Conservation (phyloP, 352 stramenopile genomes). For the Hyaloperonospora arabidopsidis region DNA sequence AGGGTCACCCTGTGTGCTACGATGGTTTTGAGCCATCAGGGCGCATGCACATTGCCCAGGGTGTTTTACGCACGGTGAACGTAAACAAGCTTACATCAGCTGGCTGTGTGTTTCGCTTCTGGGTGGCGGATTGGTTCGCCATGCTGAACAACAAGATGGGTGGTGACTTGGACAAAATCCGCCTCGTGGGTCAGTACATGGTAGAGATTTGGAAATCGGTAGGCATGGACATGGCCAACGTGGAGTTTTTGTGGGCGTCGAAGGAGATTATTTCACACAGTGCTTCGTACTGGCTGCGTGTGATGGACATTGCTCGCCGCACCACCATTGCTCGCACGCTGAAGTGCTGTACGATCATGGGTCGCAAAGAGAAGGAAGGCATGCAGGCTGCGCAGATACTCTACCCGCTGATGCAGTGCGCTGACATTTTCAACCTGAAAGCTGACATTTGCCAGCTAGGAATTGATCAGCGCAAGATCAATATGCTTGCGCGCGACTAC, state of each 20-base stretch:
- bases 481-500: slow-evolving; percentile 35
- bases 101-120: slow-evolving; percentile 97
- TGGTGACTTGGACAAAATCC: slow-evolving; percentile 96
- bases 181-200: slow-evolving; percentile 93
- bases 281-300: slow-evolving; percentile 88
- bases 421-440: slow-evolving; percentile 99
- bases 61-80: slow-evolving; percentile 95
- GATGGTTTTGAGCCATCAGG: slow-evolving; percentile 98
- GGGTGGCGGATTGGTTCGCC: slow-evolving; percentile 99
- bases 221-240: slow-evolving; percentile 98
- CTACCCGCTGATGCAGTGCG: slow-evolving; percentile 98
- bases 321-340: slow-evolving; percentile 91
- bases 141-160: slow-evolving; percentile 99
- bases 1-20: slow-evolving; percentile 89
- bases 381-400: slow-evolving; percentile 94
- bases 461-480: slow-evolving; percentile 98
- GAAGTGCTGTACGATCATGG: slow-evolving; percentile 99
- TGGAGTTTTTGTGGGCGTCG: slow-evolving; percentile 98
- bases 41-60: slow-evolving; percentile 99
- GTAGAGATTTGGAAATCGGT: slow-evolving; percentile 99
- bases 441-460: slow-evolving; percentile 99
- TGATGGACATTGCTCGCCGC: slow-evolving; percentile 91
- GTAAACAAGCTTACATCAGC: slow-evolving; percentile 89
- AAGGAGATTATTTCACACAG: slow-evolving; percentile 90
- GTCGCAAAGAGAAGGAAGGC: slow-evolving; percentile 83